These are phyloP conservation scores for Rhododendron henanense DNA, from an alignment of 148 eudicot genomes.

Conservation along the genomic window DNA sequence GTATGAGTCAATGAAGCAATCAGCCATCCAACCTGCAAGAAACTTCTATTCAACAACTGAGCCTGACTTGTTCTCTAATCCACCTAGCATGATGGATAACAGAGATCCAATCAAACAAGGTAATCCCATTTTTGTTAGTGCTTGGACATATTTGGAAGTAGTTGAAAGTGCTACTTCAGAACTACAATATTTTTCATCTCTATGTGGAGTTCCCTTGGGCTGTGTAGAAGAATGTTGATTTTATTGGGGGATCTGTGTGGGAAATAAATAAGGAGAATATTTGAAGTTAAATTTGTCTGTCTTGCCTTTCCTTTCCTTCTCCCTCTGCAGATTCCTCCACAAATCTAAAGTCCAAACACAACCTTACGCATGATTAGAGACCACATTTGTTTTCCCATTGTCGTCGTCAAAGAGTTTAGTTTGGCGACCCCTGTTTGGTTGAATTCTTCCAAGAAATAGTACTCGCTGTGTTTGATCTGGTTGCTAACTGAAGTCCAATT, in stretches of 20 bases:
- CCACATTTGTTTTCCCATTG: not conserved
- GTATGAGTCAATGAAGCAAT: conserved; percentile 62
- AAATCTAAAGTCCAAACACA: not conserved
- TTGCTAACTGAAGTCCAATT: not conserved
- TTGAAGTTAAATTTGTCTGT: not conserved
- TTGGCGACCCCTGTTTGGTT: not conserved
- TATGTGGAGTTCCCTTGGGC: not conserved
- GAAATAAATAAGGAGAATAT: not conserved
- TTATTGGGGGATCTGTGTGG: not conserved
- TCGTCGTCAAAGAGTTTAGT: not conserved
- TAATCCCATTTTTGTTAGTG: conserved; percentile 30
- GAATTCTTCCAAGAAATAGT: not conserved
- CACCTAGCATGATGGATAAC: conserved; percentile 60
- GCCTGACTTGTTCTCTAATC: conserved; percentile 69
- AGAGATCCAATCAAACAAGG: conserved; percentile 71
- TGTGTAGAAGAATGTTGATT: not conserved
- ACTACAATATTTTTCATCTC: not conserved
- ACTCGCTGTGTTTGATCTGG: not conserved
- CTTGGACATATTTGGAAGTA: not conserved
- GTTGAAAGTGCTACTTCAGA: not conserved
- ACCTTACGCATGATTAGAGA: not conserved
- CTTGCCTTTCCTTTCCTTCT: not conserved
- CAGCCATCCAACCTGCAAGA: conserved; percentile 76
- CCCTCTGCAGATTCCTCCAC: not conserved
- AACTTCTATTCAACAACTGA: conserved; percentile 65